Base-by-base conservation (phyloP, 1,284 basidiomycete species). In the Golubevia sp. region DNA sequence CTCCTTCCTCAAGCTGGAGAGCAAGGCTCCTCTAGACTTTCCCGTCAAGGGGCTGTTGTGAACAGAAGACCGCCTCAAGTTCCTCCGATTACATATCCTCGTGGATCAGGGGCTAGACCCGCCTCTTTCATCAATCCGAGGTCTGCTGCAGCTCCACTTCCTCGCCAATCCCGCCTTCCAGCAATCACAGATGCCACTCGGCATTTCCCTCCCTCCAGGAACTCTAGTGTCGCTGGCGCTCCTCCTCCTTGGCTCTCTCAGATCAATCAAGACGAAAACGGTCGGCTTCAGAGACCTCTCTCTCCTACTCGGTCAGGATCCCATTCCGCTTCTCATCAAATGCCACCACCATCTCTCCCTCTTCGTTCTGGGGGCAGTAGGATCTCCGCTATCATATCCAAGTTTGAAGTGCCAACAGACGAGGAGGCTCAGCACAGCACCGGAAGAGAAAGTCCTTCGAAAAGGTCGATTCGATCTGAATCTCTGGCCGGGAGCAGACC, bases 121-220 rank as follows among this genome's bases (percentile, higher is more conserved):
- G 63, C 70, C 0, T 70, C 68, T 20, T 73, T 73, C 49, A 63
- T 73, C 30, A 73, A 73, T 23, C 44, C 70, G 0, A 67, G 71
- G 24, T 77, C 74, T 3, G 69, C 67, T 0, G 68, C 60, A 0
- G 76, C 76, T 38, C 76, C 76, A 2, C 53, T 70, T 18, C 76
- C 76, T 11, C 65, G 65, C 0, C 73, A 68, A 24, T 57, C 66
- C 8, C 64, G 49, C 18, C 38, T 77, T 55, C 76, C 76, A 6
- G 66, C 67, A 20, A 68, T 77, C 57, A 77, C 76, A 30, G 73
- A 73, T 48, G 76, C 67, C 0, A 77, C 76, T 3, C 67, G 76
- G 2, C 76, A 77, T 38, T 77, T 77, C 57, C 76, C 73, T 15
- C 73, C 71, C 0, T 64, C 71, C 13, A 60, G 68, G 25, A 60